These are phyloP conservation scores for Akanthomyces uredinophilus DNA, from an alignment of 2,329 filamentous ascomycete genomes.

Conservation along the genomic window DNA sequence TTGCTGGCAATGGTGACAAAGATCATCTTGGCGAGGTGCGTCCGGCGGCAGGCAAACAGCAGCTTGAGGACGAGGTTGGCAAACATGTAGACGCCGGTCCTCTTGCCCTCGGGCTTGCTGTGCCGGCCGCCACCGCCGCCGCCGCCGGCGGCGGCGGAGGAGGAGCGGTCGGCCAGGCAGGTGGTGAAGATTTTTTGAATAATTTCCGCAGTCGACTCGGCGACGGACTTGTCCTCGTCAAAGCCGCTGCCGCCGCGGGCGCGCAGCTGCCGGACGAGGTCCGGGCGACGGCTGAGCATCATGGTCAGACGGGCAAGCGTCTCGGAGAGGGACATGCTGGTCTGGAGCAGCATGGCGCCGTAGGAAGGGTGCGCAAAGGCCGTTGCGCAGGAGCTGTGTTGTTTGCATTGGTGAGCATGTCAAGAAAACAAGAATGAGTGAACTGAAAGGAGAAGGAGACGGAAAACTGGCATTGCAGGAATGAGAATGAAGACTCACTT, in stretches of 20 bases:
- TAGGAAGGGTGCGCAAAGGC: conserved; percentile 75
- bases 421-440: background rate
- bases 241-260: conserved; percentile 49
- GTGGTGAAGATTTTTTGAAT: conserved; percentile 89
- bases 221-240: conserved; percentile 69
- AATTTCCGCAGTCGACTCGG: conserved; percentile 82
- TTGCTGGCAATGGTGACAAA: conserved; percentile 83
- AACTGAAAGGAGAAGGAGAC: too few species aligned
- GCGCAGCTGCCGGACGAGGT: conserved; percentile 64
- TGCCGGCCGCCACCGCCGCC: conserved; percentile 24
- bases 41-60: conserved; percentile 81
- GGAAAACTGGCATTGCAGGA: background rate
- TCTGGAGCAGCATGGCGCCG: conserved; percentile 76
- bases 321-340: conserved; percentile 75
- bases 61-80: conserved; percentile 87
- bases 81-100: conserved; percentile 83
- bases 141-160: conserved; percentile 50
- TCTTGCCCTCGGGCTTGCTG: conserved; percentile 67
- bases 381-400: conserved; percentile 67
- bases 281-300: conserved; percentile 73
- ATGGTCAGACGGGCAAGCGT: conserved; percentile 79
- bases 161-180: conserved; percentile 75
- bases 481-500: conserved; percentile 50
- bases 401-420: background rate
- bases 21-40: conserved; percentile 78